phyloP scores from a whole-genome alignment of 768 basidiomycete genomes.

The Tulasnella sp. region DNA sequence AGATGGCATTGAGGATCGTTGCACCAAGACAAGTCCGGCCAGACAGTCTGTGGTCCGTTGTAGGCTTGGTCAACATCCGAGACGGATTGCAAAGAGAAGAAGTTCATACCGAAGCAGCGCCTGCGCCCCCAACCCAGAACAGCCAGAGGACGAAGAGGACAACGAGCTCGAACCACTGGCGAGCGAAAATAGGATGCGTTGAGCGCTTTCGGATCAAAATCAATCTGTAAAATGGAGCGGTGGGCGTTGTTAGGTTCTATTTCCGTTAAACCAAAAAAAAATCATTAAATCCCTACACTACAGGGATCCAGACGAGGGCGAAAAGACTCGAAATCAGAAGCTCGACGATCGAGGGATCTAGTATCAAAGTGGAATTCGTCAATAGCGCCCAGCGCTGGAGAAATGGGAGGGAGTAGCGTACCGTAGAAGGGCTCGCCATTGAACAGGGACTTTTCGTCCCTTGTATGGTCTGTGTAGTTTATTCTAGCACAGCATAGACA shows the following conservation, averaged over 20 bases:
- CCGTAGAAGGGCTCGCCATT: slow-evolving; percentile 3
- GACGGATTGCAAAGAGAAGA: background rate
- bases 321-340: slow-evolving; percentile 9
- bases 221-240: background rate
- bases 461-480: background rate
- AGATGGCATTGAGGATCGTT: background rate
- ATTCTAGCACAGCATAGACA: slow-evolving; percentile 18
- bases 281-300: background rate
- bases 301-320: slow-evolving; percentile 8
- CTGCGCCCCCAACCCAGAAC: slow-evolving; percentile 16
- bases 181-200: background rate
- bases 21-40: slow-evolving; percentile 1
- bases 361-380: background rate
- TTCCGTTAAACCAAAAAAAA: background rate
- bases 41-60: background rate
- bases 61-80: background rate
- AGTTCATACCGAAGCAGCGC: slow-evolving; percentile 13
- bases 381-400: background rate
- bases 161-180: slow-evolving; percentile 3
- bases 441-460: slow-evolving; percentile 6
- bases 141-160: slow-evolving; percentile 14
- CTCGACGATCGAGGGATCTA: slow-evolving; percentile 14
- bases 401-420: background rate
- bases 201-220: slow-evolving; percentile 10
- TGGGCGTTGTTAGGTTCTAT: background rate